Conservation (phyloP, 2,329 filamentous ascomycete genomes). For the Phyllosticta paracitricarpa region DNA sequence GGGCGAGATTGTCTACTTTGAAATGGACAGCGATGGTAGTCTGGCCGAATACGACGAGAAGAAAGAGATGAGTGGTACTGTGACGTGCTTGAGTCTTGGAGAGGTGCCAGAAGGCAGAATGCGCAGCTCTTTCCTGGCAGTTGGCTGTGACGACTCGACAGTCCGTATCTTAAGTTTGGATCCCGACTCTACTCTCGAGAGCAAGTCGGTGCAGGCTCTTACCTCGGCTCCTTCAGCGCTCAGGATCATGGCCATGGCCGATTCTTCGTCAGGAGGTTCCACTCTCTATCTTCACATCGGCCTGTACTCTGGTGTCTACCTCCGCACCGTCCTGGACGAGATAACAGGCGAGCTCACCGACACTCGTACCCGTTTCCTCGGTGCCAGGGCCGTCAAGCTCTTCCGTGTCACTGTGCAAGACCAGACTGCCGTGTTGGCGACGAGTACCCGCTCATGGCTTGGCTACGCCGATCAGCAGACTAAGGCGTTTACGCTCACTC, state of each 20-base stretch:
- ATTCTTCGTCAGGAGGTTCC: conserved; percentile 78
- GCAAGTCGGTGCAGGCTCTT: conserved; percentile 86
- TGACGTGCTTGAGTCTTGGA: conserved; percentile 88
- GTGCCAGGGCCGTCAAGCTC: conserved; percentile 78
- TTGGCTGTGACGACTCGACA: conserved; percentile 93
- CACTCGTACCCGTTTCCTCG: conserved; percentile 87
- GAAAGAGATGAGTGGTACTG: conserved; percentile 88
- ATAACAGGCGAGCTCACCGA: conserved; percentile 92
- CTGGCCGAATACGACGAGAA: conserved; percentile 89
- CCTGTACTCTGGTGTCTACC: conserved; percentile 87
- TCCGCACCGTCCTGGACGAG: conserved; percentile 89
- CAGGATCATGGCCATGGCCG: conserved; percentile 89
- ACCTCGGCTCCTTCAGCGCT: conserved; percentile 83
- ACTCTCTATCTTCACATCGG: conserved; percentile 95
- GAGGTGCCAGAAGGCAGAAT: conserved; percentile 84
- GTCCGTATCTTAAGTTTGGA: conserved; percentile 87
- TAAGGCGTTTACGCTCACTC: conserved; percentile 83
- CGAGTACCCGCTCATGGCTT: conserved; percentile 92
- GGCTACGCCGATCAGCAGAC: conserved; percentile 85
- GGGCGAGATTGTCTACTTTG: conserved; percentile 95
- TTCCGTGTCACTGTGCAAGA: conserved; percentile 85
- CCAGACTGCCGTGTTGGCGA: conserved; percentile 73
- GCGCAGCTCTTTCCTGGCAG: conserved; percentile 84
- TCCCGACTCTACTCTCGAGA: conserved; percentile 81
- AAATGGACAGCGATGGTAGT: conserved; percentile 86